These are phyloP conservation scores for Populus hybrid DNA, from an alignment of 441 rosid species.

Conservation along the genomic window DNA sequence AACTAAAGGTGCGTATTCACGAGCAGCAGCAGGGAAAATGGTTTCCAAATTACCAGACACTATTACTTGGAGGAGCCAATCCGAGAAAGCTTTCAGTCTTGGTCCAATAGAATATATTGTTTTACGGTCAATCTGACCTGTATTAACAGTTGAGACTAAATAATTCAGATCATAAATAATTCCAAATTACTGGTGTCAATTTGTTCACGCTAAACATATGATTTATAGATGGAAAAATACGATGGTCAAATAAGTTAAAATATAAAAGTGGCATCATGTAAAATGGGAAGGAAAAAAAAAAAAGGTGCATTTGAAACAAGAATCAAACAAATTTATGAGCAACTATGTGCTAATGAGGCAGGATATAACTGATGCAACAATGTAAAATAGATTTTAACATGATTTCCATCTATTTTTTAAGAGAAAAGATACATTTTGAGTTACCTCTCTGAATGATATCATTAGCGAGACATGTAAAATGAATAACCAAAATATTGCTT, in stretches of 20 bases:
- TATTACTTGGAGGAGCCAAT: constrained; percentile 75
- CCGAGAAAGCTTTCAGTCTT: constrained; percentile 64
- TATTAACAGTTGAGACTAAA: constrained; percentile 25
- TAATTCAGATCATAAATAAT: constrained; percentile 15
- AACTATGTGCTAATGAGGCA: neutral
- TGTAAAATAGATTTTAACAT: neutral
- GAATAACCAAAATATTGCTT: neutral
- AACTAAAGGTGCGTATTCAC: constrained; percentile 64
- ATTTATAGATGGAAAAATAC: neutral
- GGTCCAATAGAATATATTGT: constrained; percentile 60
- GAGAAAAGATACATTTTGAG: neutral
- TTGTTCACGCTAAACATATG: neutral
- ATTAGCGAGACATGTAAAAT: neutral
- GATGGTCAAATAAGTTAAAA: neutral
- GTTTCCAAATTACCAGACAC: constrained; percentile 68
- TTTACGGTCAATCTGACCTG: constrained; percentile 25
- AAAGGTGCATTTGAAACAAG: neutral
- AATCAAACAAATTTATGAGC: neutral
- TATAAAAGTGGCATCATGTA: neutral
- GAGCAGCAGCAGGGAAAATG: constrained; percentile 62
- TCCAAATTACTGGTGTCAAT: neutral
- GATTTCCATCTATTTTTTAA: neutral
- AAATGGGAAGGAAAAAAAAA: neutral
- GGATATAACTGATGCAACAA: neutral
- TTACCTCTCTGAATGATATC: neutral